These are phyloP conservation scores for Chrysoporthe cubensis DNA, from an alignment of 2,329 filamentous ascomycete genomes.

Conservation along the genomic window DNA sequence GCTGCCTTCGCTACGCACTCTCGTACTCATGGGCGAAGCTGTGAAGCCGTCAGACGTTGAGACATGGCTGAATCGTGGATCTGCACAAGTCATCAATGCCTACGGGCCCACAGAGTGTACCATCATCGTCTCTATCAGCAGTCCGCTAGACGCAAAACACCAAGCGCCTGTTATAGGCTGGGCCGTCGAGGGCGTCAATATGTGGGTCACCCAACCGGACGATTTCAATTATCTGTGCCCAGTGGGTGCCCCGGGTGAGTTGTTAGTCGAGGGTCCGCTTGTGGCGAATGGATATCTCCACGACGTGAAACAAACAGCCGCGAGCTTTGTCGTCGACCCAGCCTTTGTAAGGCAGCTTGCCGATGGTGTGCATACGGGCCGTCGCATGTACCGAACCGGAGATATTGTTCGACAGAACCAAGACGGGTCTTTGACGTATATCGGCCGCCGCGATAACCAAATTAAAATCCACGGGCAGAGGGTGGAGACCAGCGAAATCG, in stretches of 20 bases:
- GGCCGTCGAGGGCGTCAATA: constrained; percentile 25
- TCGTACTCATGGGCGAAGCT: constrained; percentile 32
- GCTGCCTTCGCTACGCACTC: constrained; percentile 24
- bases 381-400: constrained; percentile 4
- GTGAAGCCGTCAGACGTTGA: constrained; percentile 22
- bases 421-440: constrained; percentile 59
- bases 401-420: constrained; percentile 40
- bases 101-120: constrained; percentile 31
- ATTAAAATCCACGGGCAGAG: constrained; percentile 8
- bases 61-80: constrained; percentile 27
- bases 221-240: constrained; percentile 30
- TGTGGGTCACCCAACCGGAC: constrained; percentile 36
- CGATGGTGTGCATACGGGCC: constrained; percentile 34
- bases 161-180: constrained; percentile 26
- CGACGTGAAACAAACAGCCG: constrained; percentile 40
- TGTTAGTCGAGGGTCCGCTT: constrained; percentile 31
- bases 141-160: constrained; percentile 26
- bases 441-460: constrained; percentile 48
- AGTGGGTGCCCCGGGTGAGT: constrained; percentile 31
- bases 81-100: constrained; percentile 26
- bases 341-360: constrained; percentile 36
- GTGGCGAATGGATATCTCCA: constrained; percentile 53
- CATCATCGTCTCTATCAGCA: constrained; percentile 9
- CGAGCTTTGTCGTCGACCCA: constrained; percentile 34
- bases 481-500: constrained; percentile 10